Evolutionary conservation across 2,329 filamentous ascomycete species (phyloP).

Genomic region (Ophiostoma fasciatum): DNA sequence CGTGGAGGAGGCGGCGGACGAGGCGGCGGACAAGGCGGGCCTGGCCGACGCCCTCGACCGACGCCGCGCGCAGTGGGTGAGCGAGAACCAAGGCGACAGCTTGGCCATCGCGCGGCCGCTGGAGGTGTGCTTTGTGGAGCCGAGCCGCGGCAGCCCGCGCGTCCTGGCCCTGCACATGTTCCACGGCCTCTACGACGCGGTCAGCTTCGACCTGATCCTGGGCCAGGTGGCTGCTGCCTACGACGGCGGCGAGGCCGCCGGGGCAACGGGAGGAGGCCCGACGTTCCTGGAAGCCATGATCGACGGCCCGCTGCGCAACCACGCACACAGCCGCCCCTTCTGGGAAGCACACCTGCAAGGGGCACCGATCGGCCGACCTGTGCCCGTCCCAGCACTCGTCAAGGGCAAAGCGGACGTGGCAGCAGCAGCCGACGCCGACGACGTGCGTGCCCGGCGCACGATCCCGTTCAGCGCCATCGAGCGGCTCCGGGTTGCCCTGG

Average conservation of each 20-base stretch:
- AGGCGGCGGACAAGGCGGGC: slow-evolving; percentile 17
- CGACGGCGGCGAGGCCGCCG: slow-evolving; percentile 6
- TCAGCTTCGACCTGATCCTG: slow-evolving; percentile 57
- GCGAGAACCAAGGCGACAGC: slow-evolving; percentile 31
- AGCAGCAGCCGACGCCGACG: neutral
- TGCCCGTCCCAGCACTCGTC: slow-evolving; percentile 10
- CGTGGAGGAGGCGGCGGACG: slow-evolving; percentile 14
- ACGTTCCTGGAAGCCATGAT: slow-evolving; percentile 52
- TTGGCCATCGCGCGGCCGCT: slow-evolving; percentile 35
- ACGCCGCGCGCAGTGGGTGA: slow-evolving; percentile 37
- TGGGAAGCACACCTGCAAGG: slow-evolving; percentile 46
- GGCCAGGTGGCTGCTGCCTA: slow-evolving; percentile 41
- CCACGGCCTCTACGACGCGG: slow-evolving; percentile 78
- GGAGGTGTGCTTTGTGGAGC: slow-evolving; percentile 28
- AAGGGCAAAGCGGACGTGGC: no score
- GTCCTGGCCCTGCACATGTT: slow-evolving; percentile 56
- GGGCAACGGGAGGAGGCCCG: no score
- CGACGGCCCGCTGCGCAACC: slow-evolving; percentile 48
- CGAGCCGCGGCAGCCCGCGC: slow-evolving; percentile 6
- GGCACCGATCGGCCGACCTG: neutral
- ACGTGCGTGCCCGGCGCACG: slow-evolving; percentile 14
- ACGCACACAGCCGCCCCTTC: slow-evolving; percentile 35
- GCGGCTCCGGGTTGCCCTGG: slow-evolving; percentile 38
- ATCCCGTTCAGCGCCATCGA: slow-evolving; percentile 32
- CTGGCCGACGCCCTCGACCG: no score